phyloP scores from a whole-genome alignment of 2,329 filamentous ascomycete species.

The Rhinocladiella mackenziei region DNA sequence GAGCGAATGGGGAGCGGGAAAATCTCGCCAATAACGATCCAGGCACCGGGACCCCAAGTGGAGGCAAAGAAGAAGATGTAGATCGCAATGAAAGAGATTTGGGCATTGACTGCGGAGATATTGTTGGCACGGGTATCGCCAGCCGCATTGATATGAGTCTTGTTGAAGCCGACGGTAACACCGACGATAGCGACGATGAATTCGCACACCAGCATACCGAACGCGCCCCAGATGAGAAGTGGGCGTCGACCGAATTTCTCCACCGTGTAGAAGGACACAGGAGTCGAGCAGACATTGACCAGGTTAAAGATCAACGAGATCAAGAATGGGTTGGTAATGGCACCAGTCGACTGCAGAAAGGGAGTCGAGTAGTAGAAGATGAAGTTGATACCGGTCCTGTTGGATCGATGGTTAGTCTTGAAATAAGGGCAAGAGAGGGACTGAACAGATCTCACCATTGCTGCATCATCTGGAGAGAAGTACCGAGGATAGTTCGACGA shows the following conservation, averaged over 20 bases:
- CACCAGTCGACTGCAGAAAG: slow-evolving; percentile 74
- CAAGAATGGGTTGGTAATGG: slow-evolving; percentile 73
- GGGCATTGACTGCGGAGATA: slow-evolving; percentile 50
- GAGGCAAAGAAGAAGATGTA: slow-evolving; percentile 92
- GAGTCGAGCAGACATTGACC: slow-evolving; percentile 82
- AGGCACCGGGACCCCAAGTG: slow-evolving; percentile 76
- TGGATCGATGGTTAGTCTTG: slow-evolving; percentile 62
- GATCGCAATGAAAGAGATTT: slow-evolving; percentile 85
- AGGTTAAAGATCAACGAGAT: slow-evolving; percentile 82
- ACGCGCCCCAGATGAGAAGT: slow-evolving; percentile 72
- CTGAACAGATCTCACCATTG: slow-evolving; percentile 52
- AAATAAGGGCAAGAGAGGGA: slow-evolving; percentile 49
- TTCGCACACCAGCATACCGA: slow-evolving; percentile 81
- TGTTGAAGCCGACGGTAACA: slow-evolving; percentile 28
- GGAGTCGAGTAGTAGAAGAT: slow-evolving; percentile 81
- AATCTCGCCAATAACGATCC: slow-evolving; percentile 78
- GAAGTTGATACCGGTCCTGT: slow-evolving; percentile 78
- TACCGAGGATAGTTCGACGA: slow-evolving; percentile 67
- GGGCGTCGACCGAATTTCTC: slow-evolving; percentile 76
- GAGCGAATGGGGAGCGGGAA: slow-evolving; percentile 86
- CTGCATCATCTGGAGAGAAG: slow-evolving; percentile 75
- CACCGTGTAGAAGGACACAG: slow-evolving; percentile 80
- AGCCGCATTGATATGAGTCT: slow-evolving; percentile 48
- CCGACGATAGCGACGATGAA: slow-evolving; percentile 73
- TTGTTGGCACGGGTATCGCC: slow-evolving; percentile 59